phyloP scores from a whole-genome alignment of 2,329 filamentous ascomycete species.

The Ophiostoma novo-ulmi region DNA sequence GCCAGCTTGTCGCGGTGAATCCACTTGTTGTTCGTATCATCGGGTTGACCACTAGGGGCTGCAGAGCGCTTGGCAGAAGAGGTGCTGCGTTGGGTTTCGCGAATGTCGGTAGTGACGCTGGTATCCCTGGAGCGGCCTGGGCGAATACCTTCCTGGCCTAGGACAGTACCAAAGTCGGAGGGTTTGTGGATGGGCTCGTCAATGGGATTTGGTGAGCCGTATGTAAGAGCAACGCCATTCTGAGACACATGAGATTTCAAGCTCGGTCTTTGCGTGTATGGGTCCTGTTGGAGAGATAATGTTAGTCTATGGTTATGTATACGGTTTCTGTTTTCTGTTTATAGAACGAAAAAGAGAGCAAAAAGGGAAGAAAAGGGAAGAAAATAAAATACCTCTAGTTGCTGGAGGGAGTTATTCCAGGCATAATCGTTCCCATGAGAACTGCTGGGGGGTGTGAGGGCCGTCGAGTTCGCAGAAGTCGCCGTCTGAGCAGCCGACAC shows the following conservation, averaged over 20 bases:
- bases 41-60: constrained; percentile 32
- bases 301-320: background rate
- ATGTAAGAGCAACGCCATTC: background rate
- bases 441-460: constrained; percentile 47
- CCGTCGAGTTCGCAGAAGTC: constrained; percentile 34
- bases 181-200: constrained; percentile 18
- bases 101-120: background rate
- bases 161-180: constrained; percentile 25
- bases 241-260: constrained; percentile 4
- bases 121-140: constrained; percentile 39
- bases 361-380: background rate
- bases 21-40: constrained; percentile 66
- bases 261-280: constrained; percentile 22
- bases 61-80: constrained; percentile 30
- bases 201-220: constrained; percentile 1
- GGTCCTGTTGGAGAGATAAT: constrained; percentile 20
- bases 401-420: constrained; percentile 25
- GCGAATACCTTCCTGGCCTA: constrained; percentile 33
- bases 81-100: background rate
- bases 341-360: background rate
- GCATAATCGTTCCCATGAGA: constrained; percentile 44
- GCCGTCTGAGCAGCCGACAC: constrained; percentile 46
- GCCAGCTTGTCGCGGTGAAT: constrained; percentile 82
- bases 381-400: constrained; percentile 26
- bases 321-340: background rate